A percentile compares a stretch with the other conserved stretches of the same genome.
Conservation (phyloP, 805 yeast species). For the Tetrapisispora nanseiensis region DNA sequence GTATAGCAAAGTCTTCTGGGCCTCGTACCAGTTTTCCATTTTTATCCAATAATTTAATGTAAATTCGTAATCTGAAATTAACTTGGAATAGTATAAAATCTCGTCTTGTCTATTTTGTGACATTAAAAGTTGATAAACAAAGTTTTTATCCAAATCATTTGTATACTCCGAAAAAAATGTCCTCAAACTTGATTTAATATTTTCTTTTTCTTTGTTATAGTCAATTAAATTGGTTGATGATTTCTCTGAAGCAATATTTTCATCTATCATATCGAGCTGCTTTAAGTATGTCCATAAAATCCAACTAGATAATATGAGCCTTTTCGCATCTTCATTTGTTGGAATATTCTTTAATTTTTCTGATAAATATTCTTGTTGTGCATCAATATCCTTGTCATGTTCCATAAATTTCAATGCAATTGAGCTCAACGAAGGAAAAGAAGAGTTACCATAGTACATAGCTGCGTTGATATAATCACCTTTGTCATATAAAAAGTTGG, state of each 20-base stretch:
- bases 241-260: slow-evolving; percentile 6
- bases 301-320: slow-evolving; percentile 29
- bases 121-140: slow-evolving; percentile 62
- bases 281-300: slow-evolving; percentile 30
- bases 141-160: slow-evolving; percentile 47
- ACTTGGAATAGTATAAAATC: slow-evolving; percentile 56
- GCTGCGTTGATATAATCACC: slow-evolving; percentile 37
- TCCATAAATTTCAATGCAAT: slow-evolving; percentile 50
- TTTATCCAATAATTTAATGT: slow-evolving; percentile 63
- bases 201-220: slow-evolving; percentile 13
- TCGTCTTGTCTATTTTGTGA: slow-evolving; percentile 58
- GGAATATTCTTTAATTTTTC: slow-evolving; percentile 33
- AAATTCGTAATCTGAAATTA: slow-evolving; percentile 57
- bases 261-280: slow-evolving; percentile 30
- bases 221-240: neutral
- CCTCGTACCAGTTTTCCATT: slow-evolving; percentile 62
- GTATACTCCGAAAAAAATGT: slow-evolving; percentile 43
- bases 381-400: slow-evolving; percentile 29
- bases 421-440: slow-evolving; percentile 59
- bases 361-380: slow-evolving; percentile 39
- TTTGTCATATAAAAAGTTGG: slow-evolving; percentile 35
- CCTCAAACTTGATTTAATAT: slow-evolving; percentile 30
- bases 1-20: slow-evolving; percentile 47
- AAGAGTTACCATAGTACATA: slow-evolving; percentile 43
- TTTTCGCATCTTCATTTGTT: slow-evolving; percentile 21